Conservation (phyloP, 306 rosid genomes). For the Quercus glauca region DNA sequence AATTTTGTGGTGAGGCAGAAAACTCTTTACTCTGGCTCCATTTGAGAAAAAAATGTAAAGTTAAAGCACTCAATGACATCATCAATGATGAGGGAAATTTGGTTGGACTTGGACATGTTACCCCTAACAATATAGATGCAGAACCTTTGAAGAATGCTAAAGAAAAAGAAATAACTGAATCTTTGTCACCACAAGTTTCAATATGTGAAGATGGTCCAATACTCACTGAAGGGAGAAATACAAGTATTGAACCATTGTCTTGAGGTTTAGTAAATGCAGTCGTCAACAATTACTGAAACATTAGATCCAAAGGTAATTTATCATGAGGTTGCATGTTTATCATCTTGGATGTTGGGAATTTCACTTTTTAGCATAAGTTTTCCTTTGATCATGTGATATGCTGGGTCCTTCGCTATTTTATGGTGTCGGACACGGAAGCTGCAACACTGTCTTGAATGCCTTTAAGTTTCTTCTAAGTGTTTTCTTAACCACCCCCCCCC, state of each 20-base stretch:
- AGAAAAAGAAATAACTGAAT: conserved; percentile 50
- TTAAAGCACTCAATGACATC: conserved; percentile 28
- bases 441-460: no score
- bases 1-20: conserved; percentile 45
- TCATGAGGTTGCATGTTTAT: no score
- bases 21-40: conserved; percentile 9
- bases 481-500: no score
- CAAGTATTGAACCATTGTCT: no score
- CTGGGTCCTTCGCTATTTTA: background rate
- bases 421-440: no score
- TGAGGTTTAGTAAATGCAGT: no score
- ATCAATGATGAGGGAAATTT: conserved; percentile 23
- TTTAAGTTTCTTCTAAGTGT: background rate
- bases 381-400: background rate
- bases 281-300: no score
- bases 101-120: conserved; percentile 24
- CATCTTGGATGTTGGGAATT: background rate
- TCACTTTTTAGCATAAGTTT: background rate
- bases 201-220: no score
- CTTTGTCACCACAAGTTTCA: conserved; percentile 34
- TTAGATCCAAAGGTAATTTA: no score
- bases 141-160: conserved; percentile 35
- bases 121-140: conserved; percentile 10
- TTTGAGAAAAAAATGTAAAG: conserved; percentile 23
- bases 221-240: no score